Percentiles rank a stretch among this genome's conserved stretches.
Evolutionary conservation across 1,284 basidiomycete genomes (phyloP).

Genomic region (Fomitopsis betulina): DNA sequence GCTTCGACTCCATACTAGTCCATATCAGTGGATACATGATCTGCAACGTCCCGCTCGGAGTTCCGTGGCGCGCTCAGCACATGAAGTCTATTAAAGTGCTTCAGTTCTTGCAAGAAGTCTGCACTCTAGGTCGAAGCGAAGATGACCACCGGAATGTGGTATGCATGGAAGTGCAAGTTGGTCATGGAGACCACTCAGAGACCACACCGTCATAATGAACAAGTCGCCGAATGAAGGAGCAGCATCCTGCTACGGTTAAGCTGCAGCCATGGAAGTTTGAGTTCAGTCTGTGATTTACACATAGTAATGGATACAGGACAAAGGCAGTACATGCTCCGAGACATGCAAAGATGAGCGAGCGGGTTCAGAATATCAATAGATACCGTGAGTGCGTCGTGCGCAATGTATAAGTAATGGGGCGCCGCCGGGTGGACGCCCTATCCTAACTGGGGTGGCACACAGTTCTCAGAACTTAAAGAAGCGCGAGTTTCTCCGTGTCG

Average conservation of each 20-base stretch:
- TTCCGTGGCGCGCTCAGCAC: conserved; percentile 26
- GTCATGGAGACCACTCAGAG: not conserved
- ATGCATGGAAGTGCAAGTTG: not conserved
- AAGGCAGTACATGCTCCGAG: not conserved
- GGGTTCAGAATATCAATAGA: not conserved
- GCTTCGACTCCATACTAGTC: conserved; percentile 58
- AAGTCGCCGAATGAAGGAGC: not conserved
- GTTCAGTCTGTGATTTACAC: not conserved
- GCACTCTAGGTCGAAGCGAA: not conserved
- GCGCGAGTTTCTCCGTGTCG: conserved; percentile 5
- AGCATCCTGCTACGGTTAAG: no score
- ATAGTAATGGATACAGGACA: not conserved
- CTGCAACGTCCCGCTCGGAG: conserved; percentile 48
- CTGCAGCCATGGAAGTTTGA: not conserved
- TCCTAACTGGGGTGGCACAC: no score
- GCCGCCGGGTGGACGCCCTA: not conserved
- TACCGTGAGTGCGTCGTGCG: conserved; percentile 1
- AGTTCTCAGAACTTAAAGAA: conserved; percentile 6
- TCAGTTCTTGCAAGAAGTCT: conserved; percentile 2
- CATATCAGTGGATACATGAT: conserved; percentile 49
- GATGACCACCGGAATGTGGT: not conserved
- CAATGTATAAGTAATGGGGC: not conserved
- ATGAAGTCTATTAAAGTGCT: conserved; percentile 1
- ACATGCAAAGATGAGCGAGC: not conserved
- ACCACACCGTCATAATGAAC: not conserved